Evolutionary conservation across 306 rosid genomes (phyloP).

Genomic region (Sophora flavescens): DNA sequence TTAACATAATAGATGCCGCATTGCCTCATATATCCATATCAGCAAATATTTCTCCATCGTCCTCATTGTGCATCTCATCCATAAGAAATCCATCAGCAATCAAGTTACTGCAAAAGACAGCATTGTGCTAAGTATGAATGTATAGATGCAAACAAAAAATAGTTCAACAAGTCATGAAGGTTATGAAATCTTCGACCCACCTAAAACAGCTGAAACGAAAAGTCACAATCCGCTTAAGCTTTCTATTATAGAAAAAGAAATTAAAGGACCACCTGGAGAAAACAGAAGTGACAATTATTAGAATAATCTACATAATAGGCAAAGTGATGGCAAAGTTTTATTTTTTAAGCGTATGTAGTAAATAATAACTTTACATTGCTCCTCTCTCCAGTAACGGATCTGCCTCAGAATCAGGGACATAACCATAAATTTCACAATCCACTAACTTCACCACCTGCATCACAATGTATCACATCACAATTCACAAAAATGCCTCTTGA

Average conservation of each 20-base stretch:
- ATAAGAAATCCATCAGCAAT: constrained; percentile 69
- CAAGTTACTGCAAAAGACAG: constrained; percentile 70
- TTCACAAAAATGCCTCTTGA: constrained; percentile 47
- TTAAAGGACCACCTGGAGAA: constrained; percentile 90
- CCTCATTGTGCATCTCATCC: constrained; percentile 58
- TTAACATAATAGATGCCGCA: constrained; percentile 28
- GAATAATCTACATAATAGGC: background rate
- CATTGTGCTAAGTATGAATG: constrained; percentile 26
- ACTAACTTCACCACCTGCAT: constrained; percentile 79
- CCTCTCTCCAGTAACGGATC: constrained; percentile 85
- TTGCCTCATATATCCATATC: constrained; percentile 83
- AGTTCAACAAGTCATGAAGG: background rate
- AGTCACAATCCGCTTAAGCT: constrained; percentile 84
- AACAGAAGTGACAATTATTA: constrained; percentile 35
- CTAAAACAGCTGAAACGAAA: constrained; percentile 88
- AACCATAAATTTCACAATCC: constrained; percentile 88
- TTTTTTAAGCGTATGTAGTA: background rate
- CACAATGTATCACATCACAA: constrained; percentile 44
- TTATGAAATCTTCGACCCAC: constrained; percentile 52
- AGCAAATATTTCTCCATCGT: constrained; percentile 83
- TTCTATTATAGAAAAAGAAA: constrained; percentile 91
- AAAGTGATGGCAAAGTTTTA: background rate
- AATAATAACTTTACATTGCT: constrained; percentile 65
- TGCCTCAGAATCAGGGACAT: constrained; percentile 82
- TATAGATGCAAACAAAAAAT: constrained; percentile 17